Conservation (phyloP, 306 rosid species). For the Potentilla sterilis region DNA sequence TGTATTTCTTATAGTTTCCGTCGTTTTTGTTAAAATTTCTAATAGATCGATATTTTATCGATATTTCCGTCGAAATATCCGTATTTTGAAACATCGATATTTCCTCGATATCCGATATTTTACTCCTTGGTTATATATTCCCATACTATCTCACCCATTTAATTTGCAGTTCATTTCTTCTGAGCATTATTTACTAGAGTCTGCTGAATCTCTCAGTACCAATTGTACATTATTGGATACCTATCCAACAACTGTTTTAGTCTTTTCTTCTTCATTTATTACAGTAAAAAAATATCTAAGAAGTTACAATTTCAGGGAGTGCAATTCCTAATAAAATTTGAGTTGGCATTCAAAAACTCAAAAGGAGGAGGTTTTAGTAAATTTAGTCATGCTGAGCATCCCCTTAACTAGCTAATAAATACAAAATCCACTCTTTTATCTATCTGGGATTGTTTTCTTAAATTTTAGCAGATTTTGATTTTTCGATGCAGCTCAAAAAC, state of each 20-base stretch:
- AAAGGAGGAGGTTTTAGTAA: background rate
- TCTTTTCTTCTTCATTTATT: no score
- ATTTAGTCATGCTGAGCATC: background rate
- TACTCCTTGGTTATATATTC: no score
- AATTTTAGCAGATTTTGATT: background rate
- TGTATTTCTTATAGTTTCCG: no score
- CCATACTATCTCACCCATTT: background rate
- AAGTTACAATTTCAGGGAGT: background rate
- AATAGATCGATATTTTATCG: no score
- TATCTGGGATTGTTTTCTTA: background rate
- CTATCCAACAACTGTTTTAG: background rate
- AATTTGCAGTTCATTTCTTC: background rate
- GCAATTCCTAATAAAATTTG: background rate
- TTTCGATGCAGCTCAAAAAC: background rate
- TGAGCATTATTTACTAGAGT: constrained; percentile 3
- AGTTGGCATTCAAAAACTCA: background rate
- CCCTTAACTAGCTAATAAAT: background rate
- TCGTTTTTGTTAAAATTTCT: no score
- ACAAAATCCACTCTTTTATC: background rate
- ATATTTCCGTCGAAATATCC: no score
- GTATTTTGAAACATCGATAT: no score
- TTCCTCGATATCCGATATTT: no score
- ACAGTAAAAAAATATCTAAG: background rate
- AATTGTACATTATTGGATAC: background rate
- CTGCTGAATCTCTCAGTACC: background rate